Base-by-base conservation (phyloP, 1,284 basidiomycete genomes). In the Omphalotus olearius region DNA sequence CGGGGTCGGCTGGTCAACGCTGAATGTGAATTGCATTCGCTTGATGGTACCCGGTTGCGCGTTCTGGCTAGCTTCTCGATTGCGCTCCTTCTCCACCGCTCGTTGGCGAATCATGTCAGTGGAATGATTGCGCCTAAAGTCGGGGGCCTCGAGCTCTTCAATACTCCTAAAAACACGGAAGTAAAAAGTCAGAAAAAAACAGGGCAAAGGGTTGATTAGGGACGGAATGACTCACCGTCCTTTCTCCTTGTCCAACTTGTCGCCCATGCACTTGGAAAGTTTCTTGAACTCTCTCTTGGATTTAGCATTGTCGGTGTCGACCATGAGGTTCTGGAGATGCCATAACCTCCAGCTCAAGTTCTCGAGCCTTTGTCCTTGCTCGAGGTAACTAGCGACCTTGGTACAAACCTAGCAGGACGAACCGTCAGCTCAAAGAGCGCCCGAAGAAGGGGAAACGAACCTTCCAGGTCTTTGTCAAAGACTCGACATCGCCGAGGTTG, bases 161-260 rank as follows among this genome's bases (percentile, higher is more conserved):
- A 91, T 91, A 65, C 79, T 83, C 70, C 87, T 89, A 60, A 18
- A 43, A 58, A 59, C 53, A 45, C 40, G 53, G 26, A 14, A 47
- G 53, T 45, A 48, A 59, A 71, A 69, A 64, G 41, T 20, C 43
- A 18, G 25, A 69, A 59, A 57, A 36, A 69, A 69, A 65, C 61
- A 64, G 30, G 0, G 17, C 6, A n/a, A 14, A 53, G 47, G 50
- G 30, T 33, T 33, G 9, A 4, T 33, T 33, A 13, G 49, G 47
- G 17, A 45, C 13, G 38, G 42, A 43, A 50, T 50, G 30, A 76
- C 83, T 57, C 51, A 88, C 88, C 87, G 71, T 64, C 88, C 88
- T 69, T 91, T 91, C 71, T 91, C 88, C 71, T 88, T 88, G 76
- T 91, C 88, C 60, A 91, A 74, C 68, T 88, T 90, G 73, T 91